Conservation (phyloP, 1,139 yeast species). For the Protomyces macrosporus region DNA sequence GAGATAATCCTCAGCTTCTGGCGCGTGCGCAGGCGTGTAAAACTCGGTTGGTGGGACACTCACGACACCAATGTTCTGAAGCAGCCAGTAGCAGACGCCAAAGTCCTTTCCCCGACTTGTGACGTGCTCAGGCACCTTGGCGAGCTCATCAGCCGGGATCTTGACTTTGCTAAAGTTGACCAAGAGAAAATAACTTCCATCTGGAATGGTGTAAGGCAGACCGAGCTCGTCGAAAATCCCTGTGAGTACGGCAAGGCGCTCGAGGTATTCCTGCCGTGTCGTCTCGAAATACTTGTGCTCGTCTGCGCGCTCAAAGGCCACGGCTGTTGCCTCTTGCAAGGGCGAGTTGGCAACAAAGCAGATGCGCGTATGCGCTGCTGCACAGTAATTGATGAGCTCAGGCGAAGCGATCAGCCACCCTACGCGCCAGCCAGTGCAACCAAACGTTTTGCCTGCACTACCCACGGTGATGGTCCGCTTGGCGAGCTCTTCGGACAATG, state of each 20-base stretch:
- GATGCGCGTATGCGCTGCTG: constrained; percentile 80
- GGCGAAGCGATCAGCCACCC: constrained; percentile 92
- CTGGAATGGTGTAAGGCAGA: constrained; percentile 81
- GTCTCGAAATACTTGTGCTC: constrained; percentile 59
- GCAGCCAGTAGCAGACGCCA: constrained; percentile 84
- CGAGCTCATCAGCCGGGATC: constrained; percentile 59
- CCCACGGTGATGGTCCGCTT: constrained; percentile 84
- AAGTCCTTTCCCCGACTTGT: constrained; percentile 72
- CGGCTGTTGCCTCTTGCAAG: constrained; percentile 86
- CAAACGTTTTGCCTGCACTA: constrained; percentile 94
- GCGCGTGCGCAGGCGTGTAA: constrained; percentile 62
- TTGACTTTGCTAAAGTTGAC: constrained; percentile 80
- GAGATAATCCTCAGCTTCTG: constrained; percentile 73
- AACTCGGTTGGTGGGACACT: constrained; percentile 96
- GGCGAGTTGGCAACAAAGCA: constrained; percentile 71
- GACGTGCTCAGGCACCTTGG: constrained; percentile 62
- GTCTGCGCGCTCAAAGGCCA: constrained; percentile 61
- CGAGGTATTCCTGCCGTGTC: constrained; percentile 60
- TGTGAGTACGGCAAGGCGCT: constrained; percentile 67
- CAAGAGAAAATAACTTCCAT: constrained; percentile 87
- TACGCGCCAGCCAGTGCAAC: constrained; percentile 97
- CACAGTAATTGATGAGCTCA: constrained; percentile 71
- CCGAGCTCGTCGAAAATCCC: constrained; percentile 77
- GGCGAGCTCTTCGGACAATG: constrained; percentile 69
- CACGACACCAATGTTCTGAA: constrained; percentile 86